A percentile compares a stretch with the other conserved stretches of the same genome.
These are phyloP conservation scores for Coemansia sp. DNA, from an alignment of 192 early-diverging fungal genomes.

Conservation along the genomic window DNA sequence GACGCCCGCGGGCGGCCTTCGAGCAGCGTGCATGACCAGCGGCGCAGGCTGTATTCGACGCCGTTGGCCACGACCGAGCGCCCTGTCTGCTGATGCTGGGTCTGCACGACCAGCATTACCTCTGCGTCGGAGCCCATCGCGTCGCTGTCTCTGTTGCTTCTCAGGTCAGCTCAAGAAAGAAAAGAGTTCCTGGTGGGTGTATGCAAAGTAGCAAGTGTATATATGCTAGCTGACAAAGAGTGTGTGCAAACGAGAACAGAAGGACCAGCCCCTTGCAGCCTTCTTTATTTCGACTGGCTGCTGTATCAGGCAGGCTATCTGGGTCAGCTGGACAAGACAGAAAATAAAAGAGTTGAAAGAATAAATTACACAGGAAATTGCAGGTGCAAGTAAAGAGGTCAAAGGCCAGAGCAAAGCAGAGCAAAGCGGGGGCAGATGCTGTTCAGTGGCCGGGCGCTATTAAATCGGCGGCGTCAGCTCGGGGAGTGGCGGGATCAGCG, in stretches of 20 bases:
- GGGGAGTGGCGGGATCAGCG: not conserved
- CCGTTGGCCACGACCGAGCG: conserved; percentile 18
- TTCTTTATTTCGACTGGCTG: not conserved
- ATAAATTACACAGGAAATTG: not conserved
- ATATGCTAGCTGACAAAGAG: not conserved
- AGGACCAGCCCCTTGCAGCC: too few relatives aligned
- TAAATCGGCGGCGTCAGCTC: not conserved
- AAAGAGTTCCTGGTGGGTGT: not conserved
- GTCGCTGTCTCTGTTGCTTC: too few relatives aligned
- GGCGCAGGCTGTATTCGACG: conserved; percentile 40
- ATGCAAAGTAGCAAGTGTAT: not conserved
- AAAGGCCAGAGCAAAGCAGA: not conserved
- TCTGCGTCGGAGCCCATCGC: conserved; percentile 23
- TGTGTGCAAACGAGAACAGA: too few relatives aligned
- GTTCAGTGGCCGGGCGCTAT: not conserved
- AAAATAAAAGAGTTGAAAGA: conserved; percentile 4
- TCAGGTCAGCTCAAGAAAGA: too few relatives aligned
- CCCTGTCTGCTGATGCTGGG: conserved; percentile 31
- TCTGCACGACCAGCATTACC: conserved; percentile 35
- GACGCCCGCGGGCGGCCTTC: conserved; percentile 33
- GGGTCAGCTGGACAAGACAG: not conserved
- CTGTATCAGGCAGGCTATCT: not conserved
- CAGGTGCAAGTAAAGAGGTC: not conserved
- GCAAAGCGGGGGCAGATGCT: not conserved
- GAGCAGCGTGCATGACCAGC: conserved; percentile 44